Evolutionary conservation across 495 filamentous ascomycete genomes (phyloP).

Genomic region (Penicillium salamii): DNA sequence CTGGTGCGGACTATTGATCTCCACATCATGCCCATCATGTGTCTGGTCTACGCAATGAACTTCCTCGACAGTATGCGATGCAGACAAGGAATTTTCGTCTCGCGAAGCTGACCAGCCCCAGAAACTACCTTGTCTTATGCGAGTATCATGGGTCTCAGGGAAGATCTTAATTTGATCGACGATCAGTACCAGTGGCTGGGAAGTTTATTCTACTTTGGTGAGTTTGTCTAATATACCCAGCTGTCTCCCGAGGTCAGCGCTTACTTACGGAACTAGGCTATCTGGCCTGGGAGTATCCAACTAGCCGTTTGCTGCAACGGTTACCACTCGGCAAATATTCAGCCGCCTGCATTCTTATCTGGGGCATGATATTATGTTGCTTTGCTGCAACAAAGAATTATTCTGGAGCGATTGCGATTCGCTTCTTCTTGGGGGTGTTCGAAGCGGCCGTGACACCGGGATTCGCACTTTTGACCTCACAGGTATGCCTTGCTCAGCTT

Average conservation of each 20-base stretch:
- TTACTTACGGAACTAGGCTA: slow-evolving; percentile 38
- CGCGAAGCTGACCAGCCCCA: neutral
- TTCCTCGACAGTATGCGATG: slow-evolving; percentile 50
- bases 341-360: slow-evolving; percentile 53
- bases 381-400: slow-evolving; percentile 49
- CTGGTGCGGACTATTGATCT: slow-evolving; percentile 54
- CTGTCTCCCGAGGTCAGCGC: no score
- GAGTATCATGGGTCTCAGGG: slow-evolving; percentile 59
- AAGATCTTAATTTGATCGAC: slow-evolving; percentile 39
- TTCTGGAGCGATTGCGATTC: slow-evolving; percentile 51
- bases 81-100: neutral
- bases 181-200: slow-evolving; percentile 54
- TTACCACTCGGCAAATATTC: slow-evolving; percentile 60
- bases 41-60: slow-evolving; percentile 58
- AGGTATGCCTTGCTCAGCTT: no score
- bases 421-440: slow-evolving; percentile 58
- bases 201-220: slow-evolving; percentile 62
- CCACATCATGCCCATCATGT: slow-evolving; percentile 57
- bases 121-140: slow-evolving; percentile 58
- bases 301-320: slow-evolving; percentile 56
- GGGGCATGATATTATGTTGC: slow-evolving; percentile 54
- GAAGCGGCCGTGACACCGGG: slow-evolving; percentile 63
- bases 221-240: no score
- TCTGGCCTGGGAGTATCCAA: slow-evolving; percentile 63
- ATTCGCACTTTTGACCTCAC: slow-evolving; percentile 60